These are phyloP conservation scores for Magnolia officinalis DNA, from an alignment of 164 flowering plant genomes.

Conservation along the genomic window DNA sequence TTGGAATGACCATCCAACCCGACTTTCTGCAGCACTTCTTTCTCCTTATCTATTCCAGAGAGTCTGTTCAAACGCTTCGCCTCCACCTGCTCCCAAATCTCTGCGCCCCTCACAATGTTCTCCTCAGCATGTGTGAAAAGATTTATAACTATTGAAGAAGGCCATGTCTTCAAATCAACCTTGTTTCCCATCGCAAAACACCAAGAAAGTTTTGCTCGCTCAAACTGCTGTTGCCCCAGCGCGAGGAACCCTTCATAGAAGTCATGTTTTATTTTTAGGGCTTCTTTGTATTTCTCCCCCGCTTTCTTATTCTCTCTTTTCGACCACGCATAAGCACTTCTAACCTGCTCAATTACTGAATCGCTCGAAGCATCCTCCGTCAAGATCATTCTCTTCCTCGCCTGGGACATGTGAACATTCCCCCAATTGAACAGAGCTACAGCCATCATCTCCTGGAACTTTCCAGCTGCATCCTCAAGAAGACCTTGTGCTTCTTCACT, in stretches of 20 bases:
- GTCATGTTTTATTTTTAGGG: slow-evolving; percentile 62
- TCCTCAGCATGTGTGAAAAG: slow-evolving; percentile 80
- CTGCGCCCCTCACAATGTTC: slow-evolving; percentile 64
- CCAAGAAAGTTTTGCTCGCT: slow-evolving; percentile 92
- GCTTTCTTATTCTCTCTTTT: slow-evolving; percentile 56
- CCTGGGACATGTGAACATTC: slow-evolving; percentile 79
- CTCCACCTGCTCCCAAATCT: slow-evolving; percentile 67
- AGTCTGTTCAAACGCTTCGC: slow-evolving; percentile 29
- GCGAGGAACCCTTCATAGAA: slow-evolving; percentile 82
- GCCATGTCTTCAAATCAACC: slow-evolving; percentile 59
- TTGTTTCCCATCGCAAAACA: slow-evolving; percentile 61
- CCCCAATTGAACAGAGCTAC: slow-evolving; percentile 88
- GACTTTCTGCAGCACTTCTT: slow-evolving; percentile 36
- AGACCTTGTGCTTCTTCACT: slow-evolving; percentile 72
- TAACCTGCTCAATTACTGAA: slow-evolving; percentile 36
- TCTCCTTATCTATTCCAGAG: slow-evolving; percentile 26
- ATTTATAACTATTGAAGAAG: slow-evolving; percentile 44
- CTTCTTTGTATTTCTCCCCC: slow-evolving; percentile 61
- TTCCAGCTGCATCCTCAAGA: slow-evolving; percentile 59
- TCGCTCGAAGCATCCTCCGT: slow-evolving; percentile 51
- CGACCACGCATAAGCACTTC: slow-evolving; percentile 65
- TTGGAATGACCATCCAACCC: slow-evolving; percentile 38
- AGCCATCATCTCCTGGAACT: slow-evolving; percentile 84
- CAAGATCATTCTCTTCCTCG: slow-evolving; percentile 54
- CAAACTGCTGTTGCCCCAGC: slow-evolving; percentile 81